A percentile compares a stretch with the other conserved stretches of the same genome.
These are phyloP conservation scores for Schizophyllum commune DNA, from an alignment of 1,284 basidiomycete genomes.

Conservation along the genomic window DNA sequence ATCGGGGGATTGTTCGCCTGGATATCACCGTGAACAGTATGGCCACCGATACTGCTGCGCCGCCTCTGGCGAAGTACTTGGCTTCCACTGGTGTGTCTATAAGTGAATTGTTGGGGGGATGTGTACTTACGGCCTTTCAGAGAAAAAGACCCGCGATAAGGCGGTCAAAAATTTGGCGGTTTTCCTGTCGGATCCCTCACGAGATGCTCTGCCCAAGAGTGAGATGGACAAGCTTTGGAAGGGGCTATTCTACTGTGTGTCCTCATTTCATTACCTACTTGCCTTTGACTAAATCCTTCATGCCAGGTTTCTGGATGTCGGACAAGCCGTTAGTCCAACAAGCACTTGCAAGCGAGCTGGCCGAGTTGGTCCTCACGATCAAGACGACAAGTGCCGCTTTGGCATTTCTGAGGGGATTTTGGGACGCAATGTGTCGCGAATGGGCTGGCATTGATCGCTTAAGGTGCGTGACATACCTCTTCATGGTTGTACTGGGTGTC, in stretches of 20 bases:
- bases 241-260: conserved; percentile 91
- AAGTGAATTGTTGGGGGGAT: not conserved
- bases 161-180: conserved; percentile 72
- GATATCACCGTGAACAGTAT: not conserved
- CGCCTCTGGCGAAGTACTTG: conserved; percentile 82
- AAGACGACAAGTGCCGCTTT: conserved; percentile 54
- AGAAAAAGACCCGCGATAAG: conserved; percentile 86
- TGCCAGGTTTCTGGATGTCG: conserved; percentile 96
- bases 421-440: conserved; percentile 83
- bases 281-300: too few relatives aligned
- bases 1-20: not conserved
- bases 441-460: conserved; percentile 91
- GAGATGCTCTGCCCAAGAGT: conserved; percentile 48
- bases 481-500: not conserved
- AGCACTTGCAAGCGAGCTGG: conserved; percentile 78
- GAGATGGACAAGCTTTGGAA: conserved; percentile 97
- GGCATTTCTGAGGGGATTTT: conserved; percentile 82
- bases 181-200: conserved; percentile 66
- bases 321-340: conserved; percentile 98
- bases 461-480: conserved; percentile 43
- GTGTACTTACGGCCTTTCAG: conserved; percentile 21
- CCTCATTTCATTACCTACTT: not conserved
- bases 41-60: conserved; percentile 12
- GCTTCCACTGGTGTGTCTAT: conserved; percentile 74
- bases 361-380: conserved; percentile 73